phyloP scores from a whole-genome alignment of 2,329 filamentous ascomycete species.

The Seiridium unicorne region DNA sequence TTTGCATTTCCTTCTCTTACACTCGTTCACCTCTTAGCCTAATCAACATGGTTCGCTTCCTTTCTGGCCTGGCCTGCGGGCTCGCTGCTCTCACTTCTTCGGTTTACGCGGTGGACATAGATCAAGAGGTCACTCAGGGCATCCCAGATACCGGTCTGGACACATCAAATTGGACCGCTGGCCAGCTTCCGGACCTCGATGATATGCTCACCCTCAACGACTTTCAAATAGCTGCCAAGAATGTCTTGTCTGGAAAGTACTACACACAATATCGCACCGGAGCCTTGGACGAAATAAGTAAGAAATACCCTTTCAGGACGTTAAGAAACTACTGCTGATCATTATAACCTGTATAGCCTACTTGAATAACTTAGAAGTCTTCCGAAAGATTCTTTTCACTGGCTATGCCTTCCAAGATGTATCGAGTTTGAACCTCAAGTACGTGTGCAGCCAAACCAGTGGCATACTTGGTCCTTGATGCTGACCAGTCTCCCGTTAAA shows the following conservation, averaged over 20 bases:
- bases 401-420: conserved; percentile 31
- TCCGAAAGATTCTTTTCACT: conserved; percentile 28
- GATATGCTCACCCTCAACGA: conserved; percentile 49
- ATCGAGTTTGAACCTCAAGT: conserved; percentile 24
- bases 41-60: background rate
- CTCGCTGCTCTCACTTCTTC: background rate
- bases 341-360: conserved; percentile 45
- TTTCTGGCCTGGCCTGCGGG: background rate
- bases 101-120: conserved; percentile 3
- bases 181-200: conserved; percentile 38
- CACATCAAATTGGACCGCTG: conserved; percentile 13
- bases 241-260: conserved; percentile 41
- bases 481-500: conserved; percentile 13
- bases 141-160: conserved; percentile 10
- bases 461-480: conserved; percentile 15
- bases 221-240: conserved; percentile 52
- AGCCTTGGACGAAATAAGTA: conserved; percentile 53
- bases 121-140: conserved; percentile 7
- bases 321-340: conserved; percentile 44
- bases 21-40: background rate
- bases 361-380: conserved; percentile 38
- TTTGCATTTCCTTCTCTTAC: background rate
- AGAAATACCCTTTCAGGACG: conserved; percentile 55
- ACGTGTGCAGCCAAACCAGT: conserved; percentile 26
- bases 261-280: conserved; percentile 58